A percentile compares a stretch with the other conserved stretches of the same genome.
phyloP scores from a whole-genome alignment of 805 yeast species.

The Teunomyces barrocoloradensis region DNA sequence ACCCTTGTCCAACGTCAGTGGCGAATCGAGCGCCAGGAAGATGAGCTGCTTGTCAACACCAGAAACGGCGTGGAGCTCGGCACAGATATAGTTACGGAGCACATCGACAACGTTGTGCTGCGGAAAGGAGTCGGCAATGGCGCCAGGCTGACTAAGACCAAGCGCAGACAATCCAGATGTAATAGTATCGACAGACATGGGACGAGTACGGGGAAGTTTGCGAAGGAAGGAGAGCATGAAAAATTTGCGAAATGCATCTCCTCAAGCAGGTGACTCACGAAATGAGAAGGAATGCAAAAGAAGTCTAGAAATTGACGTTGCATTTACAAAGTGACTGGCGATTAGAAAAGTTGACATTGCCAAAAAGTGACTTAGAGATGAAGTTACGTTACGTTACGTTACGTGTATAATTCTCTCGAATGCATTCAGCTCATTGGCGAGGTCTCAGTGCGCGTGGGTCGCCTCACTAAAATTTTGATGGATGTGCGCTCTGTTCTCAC shows the following conservation, averaged over 20 bases:
- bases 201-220: conserved; percentile 1
- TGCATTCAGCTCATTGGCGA: too few species aligned
- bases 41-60: conserved; percentile 69
- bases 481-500: too few species aligned
- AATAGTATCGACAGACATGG: conserved; percentile 25
- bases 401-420: too few species aligned
- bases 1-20: conserved; percentile 83
- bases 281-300: too few species aligned
- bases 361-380: too few species aligned
- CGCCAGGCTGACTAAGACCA: conserved; percentile 44
- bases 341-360: too few species aligned
- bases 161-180: conserved; percentile 32
- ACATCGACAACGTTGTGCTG: conserved; percentile 79
- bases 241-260: not conserved
- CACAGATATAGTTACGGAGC: conserved; percentile 84
- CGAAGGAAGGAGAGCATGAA: conserved; percentile 5
- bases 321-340: too few species aligned
- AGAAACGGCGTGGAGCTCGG: conserved; percentile 69
- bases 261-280: not conserved
- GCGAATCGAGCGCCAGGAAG: conserved; percentile 85
- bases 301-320: too few species aligned
- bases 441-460: too few species aligned
- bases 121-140: conserved; percentile 58
- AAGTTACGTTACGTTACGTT: too few species aligned
- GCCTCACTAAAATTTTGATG: too few species aligned